Evolutionary conservation across 2,329 filamentous ascomycete genomes (phyloP).

Genomic region (Xylaria sp.): DNA sequence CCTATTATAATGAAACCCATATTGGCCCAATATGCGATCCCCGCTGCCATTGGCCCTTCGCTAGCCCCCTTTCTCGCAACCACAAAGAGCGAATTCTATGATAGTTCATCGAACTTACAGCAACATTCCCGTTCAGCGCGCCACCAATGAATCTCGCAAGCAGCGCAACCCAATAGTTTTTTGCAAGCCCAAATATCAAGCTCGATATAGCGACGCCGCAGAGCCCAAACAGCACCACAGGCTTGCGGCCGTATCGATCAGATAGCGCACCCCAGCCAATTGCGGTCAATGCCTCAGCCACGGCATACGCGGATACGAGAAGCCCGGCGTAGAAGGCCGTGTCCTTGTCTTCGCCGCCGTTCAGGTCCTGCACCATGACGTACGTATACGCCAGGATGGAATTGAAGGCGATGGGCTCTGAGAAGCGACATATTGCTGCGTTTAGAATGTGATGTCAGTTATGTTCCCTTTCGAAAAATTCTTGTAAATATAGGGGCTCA

Average conservation of each 20-base stretch:
- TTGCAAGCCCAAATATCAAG: constrained; percentile 56
- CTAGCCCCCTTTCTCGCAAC: neutral
- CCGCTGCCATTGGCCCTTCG: neutral
- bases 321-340: constrained; percentile 63
- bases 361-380: constrained; percentile 53
- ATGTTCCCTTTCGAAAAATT: neutral
- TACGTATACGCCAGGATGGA: constrained; percentile 59
- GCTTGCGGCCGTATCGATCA: constrained; percentile 54
- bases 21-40: neutral
- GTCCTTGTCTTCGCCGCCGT: constrained; percentile 52
- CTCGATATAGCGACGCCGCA: constrained; percentile 54
- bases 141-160: constrained; percentile 55
- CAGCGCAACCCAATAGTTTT: constrained; percentile 56
- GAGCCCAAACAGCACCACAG: constrained; percentile 52
- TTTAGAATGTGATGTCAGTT: constrained; percentile 14
- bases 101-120: constrained; percentile 43
- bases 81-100: neutral
- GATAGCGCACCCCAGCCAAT: constrained; percentile 57
- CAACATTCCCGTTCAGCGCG: constrained; percentile 55
- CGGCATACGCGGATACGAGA: constrained; percentile 57
- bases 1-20: too few species aligned
- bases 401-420: constrained; percentile 59
- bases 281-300: constrained; percentile 56
- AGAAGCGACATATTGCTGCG: constrained; percentile 58
- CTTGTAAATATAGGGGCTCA: too few species aligned